Conservation (phyloP, 352 stramenopile species). For the Phytophthora chlamydospora region DNA sequence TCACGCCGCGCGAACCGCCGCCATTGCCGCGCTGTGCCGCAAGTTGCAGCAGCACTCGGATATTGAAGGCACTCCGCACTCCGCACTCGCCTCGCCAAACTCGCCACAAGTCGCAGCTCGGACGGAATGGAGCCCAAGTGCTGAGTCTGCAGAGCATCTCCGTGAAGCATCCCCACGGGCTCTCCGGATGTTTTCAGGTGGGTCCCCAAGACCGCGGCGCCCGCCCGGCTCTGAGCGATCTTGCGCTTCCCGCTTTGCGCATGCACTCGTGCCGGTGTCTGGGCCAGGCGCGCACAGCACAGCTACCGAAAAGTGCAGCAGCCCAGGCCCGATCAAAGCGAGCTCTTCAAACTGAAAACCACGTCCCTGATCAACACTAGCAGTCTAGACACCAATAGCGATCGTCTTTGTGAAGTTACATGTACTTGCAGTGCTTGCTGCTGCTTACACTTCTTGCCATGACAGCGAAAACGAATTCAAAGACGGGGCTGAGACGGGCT, state of each 20-base stretch:
- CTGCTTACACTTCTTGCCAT: too few relatives aligned
- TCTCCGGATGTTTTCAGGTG: constrained; percentile 19
- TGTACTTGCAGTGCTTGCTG: too few relatives aligned
- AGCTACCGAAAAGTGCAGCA: constrained; percentile 17
- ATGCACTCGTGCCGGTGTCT: constrained; percentile 19
- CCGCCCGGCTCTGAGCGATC: constrained; percentile 21
- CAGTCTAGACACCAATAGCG: too few relatives aligned
- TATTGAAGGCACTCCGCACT: background rate
- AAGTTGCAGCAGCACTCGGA: constrained; percentile 12
- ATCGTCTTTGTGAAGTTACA: too few relatives aligned
- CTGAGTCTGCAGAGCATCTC: constrained; percentile 19
- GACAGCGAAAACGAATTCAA: background rate
- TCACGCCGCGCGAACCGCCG: background rate
- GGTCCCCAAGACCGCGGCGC: background rate
- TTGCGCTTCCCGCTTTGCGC: constrained; percentile 16
- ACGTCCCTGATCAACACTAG: too few relatives aligned
- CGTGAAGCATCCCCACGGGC: background rate
- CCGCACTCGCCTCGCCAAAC: background rate
- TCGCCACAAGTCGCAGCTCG: background rate
- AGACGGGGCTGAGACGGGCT: constrained; percentile 14
- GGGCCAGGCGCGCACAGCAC: background rate
- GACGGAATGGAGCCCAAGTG: constrained; percentile 1
- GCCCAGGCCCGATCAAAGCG: too few relatives aligned
- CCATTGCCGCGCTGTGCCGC: constrained; percentile 3
- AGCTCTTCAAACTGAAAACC: too few relatives aligned